phyloP scores from a whole-genome alignment of 1,139 yeast genomes.

The Maudiozyma humilis region DNA sequence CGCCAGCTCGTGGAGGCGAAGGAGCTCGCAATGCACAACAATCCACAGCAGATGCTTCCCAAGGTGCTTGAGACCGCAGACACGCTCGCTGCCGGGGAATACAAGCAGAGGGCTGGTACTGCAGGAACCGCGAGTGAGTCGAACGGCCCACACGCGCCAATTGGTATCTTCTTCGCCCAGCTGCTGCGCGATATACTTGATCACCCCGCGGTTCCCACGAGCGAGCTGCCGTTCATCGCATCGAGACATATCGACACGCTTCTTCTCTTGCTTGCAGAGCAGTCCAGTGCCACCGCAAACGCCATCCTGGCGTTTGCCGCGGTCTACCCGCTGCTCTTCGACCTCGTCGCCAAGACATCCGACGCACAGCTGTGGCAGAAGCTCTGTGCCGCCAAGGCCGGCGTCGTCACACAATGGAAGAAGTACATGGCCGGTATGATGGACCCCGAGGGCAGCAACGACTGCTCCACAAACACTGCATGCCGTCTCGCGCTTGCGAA shows the following conservation, averaged over 20 bases:
- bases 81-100: neutral
- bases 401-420: constrained; percentile 31
- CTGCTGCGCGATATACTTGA: constrained; percentile 22
- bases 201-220: constrained; percentile 18
- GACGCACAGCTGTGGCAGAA: constrained; percentile 30
- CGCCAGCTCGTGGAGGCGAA: constrained; percentile 47
- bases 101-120: no score
- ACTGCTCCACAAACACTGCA: constrained; percentile 43
- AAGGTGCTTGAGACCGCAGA: constrained; percentile 46
- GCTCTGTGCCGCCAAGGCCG: constrained; percentile 28
- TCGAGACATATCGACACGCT: constrained; percentile 23
- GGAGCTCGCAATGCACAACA: constrained; percentile 39
- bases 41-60: constrained; percentile 38
- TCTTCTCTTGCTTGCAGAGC: constrained; percentile 12
- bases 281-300: neutral
- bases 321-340: constrained; percentile 32
- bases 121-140: neutral
- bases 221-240: constrained; percentile 29
- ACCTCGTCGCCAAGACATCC: constrained; percentile 35
- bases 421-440: constrained; percentile 33
- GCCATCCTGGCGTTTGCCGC: constrained; percentile 30
- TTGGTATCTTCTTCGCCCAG: constrained; percentile 22
- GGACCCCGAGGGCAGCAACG: constrained; percentile 22
- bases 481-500: constrained; percentile 61
- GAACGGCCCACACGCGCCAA: neutral